phyloP scores from a whole-genome alignment of 2,329 filamentous ascomycete genomes.

The Penicillium fuscoglaucum region DNA sequence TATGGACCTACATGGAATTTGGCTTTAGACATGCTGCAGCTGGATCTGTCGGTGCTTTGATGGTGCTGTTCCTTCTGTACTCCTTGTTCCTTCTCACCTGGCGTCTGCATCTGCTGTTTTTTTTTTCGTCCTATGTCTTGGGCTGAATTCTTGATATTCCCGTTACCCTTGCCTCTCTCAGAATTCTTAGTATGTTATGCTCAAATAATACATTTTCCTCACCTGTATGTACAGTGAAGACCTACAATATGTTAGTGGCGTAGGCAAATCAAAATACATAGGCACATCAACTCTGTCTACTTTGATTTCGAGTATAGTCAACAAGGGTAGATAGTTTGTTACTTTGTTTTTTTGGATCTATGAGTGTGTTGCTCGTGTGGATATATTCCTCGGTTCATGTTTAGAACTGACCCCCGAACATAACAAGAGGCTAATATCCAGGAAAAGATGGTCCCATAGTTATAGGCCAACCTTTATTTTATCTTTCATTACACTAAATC shows the following conservation, averaged over 20 bases:
- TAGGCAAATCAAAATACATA: background rate
- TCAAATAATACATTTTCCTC: conserved; percentile 37
- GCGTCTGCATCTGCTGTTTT: conserved; percentile 36
- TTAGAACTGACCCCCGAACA: background rate
- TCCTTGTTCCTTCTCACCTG: conserved; percentile 31
- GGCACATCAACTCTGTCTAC: background rate
- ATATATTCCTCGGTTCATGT: background rate
- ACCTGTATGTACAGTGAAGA: conserved; percentile 13
- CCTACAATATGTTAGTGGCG: background rate
- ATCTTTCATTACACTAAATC: background rate
- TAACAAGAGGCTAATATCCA: background rate
- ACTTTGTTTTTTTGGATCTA: background rate
- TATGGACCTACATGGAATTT: conserved; percentile 30
- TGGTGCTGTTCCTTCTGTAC: conserved; percentile 29
- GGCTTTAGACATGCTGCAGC: conserved; percentile 32
- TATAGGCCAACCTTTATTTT: background rate
- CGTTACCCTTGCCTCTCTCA: conserved; percentile 21
- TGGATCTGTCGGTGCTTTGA: conserved; percentile 29
- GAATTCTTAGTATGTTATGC: conserved; percentile 35
- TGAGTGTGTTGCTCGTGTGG: background rate
- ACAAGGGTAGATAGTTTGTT: background rate
- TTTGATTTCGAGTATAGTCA: background rate
- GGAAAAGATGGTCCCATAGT: background rate
- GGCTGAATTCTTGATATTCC: conserved; percentile 31
- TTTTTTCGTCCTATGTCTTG: conserved; percentile 22